phyloP scores from a whole-genome alignment of 306 rosid species.

The Styphnolobium japonicum region DNA sequence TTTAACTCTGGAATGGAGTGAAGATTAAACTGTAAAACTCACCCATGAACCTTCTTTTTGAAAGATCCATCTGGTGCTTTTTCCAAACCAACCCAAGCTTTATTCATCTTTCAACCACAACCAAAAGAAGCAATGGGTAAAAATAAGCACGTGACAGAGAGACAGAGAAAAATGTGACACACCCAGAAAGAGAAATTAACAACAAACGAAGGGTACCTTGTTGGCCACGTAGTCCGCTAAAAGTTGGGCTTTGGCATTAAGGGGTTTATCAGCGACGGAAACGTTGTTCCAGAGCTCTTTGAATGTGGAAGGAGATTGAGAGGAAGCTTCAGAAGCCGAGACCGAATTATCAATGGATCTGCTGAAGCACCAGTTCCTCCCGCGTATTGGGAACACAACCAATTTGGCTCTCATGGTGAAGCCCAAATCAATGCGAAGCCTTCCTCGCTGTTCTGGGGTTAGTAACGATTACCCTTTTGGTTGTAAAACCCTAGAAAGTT shows the following conservation, averaged over 20 bases:
- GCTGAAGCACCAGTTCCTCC: constrained; percentile 82
- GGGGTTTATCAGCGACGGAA: constrained; percentile 32
- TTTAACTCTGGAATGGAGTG: neutral
- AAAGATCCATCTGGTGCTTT: constrained; percentile 66
- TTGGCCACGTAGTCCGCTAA: constrained; percentile 50
- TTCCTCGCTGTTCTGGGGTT: too few relatives aligned
- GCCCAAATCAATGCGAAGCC: neutral
- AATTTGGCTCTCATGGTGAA: constrained; percentile 78
- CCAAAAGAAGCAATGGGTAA: neutral
- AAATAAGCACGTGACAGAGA: neutral
- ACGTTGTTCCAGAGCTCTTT: constrained; percentile 55
- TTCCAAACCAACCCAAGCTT: constrained; percentile 72
- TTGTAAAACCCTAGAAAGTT: constrained; percentile 14
- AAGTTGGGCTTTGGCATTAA: constrained; percentile 64
- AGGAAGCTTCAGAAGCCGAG: constrained; percentile 28
- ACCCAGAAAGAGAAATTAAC: neutral
- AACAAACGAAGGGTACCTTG: constrained; percentile 46
- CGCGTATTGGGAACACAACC: constrained; percentile 81
- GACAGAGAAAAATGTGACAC: neutral
- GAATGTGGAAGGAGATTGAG: constrained; percentile 57
- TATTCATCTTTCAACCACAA: constrained; percentile 61
- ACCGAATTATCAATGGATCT: constrained; percentile 51
- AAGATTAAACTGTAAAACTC: neutral
- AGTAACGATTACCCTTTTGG: neutral
- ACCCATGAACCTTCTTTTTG: constrained; percentile 82